Conservation (phyloP, 2,329 filamentous ascomycete genomes). For the Hypoxylon sp. region DNA sequence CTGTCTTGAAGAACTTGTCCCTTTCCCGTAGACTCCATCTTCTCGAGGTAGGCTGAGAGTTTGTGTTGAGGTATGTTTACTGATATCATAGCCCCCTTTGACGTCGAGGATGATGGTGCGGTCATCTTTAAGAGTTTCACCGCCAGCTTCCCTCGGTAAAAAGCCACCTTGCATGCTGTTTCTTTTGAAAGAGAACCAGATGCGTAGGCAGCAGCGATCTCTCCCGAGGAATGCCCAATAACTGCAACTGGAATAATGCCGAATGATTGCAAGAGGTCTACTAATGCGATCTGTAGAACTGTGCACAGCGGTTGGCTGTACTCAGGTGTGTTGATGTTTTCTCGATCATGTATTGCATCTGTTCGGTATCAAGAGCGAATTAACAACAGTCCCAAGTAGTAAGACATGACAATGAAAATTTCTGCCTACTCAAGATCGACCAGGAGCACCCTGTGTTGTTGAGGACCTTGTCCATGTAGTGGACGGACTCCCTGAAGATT, state of each 20-base stretch:
- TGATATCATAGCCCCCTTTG: conserved; percentile 46
- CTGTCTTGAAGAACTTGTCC: not conserved
- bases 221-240: conserved; percentile 53
- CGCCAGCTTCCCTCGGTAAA: conserved; percentile 48
- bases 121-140: conserved; percentile 20
- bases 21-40: not conserved
- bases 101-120: not conserved
- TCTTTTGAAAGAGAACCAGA: conserved; percentile 41
- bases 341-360: conserved; percentile 15
- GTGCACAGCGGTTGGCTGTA: conserved; percentile 50
- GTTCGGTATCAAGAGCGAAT: conserved; percentile 15
- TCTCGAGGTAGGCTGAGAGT: conserved; percentile 37
- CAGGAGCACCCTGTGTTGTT: conserved; percentile 13
- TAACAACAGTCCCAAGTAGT: too few relatives aligned
- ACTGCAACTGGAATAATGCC: conserved; percentile 45
- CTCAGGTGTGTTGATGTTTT: conserved; percentile 40
- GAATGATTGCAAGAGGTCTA: conserved; percentile 48
- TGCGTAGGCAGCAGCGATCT: conserved; percentile 55
- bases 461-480: conserved; percentile 9
- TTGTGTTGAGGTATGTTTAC: conserved; percentile 37
- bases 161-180: conserved; percentile 51
- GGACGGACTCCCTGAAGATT: conserved; percentile 26
- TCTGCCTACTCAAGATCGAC: conserved; percentile 22
- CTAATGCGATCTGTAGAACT: conserved; percentile 52
- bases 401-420: conserved; percentile 36